These are phyloP conservation scores for Plasmodium coatneyi DNA, from an alignment of 169 alveolate species.

Conservation along the genomic window DNA sequence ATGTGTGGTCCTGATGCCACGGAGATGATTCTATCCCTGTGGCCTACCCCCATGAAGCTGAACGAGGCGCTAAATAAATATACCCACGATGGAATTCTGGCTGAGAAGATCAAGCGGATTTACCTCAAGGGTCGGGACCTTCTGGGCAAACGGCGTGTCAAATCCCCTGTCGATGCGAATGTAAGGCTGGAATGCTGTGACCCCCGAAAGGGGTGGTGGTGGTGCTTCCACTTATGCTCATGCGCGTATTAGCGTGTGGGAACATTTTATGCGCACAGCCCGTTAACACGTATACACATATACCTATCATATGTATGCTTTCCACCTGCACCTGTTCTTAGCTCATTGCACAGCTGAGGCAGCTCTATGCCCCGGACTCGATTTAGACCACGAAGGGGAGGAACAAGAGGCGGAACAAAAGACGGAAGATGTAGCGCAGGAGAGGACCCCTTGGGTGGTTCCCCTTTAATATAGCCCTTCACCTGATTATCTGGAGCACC, in stretches of 20 bases:
- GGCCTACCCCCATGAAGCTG: conserved; percentile 89
- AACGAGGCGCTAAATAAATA: conserved; percentile 71
- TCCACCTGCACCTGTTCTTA: conserved; percentile 11
- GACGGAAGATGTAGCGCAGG: not conserved
- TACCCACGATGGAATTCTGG: conserved; percentile 68
- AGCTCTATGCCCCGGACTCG: conserved; percentile 71
- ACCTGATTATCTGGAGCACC: not conserved
- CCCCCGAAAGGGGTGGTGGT: not conserved
- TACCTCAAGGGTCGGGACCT: conserved; percentile 32
- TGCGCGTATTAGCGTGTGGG: not conserved
- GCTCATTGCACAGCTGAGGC: conserved; percentile 72
- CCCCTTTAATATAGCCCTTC: not conserved
- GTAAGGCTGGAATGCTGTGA: not conserved
- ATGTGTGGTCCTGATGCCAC: conserved; percentile 88
- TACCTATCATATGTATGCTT: not conserved
- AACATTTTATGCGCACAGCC: not conserved
- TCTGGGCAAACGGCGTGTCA: conserved; percentile 27
- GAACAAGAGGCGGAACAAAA: not conserved
- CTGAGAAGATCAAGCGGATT: conserved; percentile 55
- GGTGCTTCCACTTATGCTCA: not conserved
- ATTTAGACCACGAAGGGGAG: not conserved
- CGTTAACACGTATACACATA: not conserved
- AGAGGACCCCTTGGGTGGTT: not conserved
- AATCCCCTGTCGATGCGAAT: conserved; percentile 50
- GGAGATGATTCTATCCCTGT: conserved; percentile 79